Conservation (phyloP, 805 yeast species). For the Candida namnaoensis region DNA sequence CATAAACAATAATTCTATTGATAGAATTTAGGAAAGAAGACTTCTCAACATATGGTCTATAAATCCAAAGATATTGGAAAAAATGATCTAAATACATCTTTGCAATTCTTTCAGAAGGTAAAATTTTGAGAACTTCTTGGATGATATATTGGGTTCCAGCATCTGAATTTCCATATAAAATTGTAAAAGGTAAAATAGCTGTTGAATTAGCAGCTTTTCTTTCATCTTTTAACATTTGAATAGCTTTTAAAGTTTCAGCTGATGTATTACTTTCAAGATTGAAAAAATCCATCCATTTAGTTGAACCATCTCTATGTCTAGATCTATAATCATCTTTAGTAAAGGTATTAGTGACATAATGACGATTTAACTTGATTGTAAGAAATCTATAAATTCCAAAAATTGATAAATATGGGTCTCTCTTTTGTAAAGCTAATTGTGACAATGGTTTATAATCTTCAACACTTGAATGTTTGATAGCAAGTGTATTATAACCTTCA, state of each 20-base stretch:
- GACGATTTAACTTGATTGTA: not conserved
- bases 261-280: not conserved
- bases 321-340: not conserved
- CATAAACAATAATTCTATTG: not conserved
- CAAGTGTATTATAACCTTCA: not conserved
- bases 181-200: not conserved
- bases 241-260: not conserved
- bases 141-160: not conserved
- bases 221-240: not conserved
- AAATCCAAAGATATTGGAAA: not conserved
- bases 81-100: not conserved
- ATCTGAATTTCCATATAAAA: not conserved
- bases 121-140: not conserved
- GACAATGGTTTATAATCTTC: slow-evolving; percentile 1
- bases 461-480: slow-evolving; percentile 1
- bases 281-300: not conserved
- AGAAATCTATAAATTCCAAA: not conserved
- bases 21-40: not conserved
- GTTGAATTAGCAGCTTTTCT: not conserved
- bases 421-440: not conserved
- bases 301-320: not conserved
- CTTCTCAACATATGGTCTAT: not conserved
- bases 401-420: slow-evolving; percentile 1
- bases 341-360: too few relatives aligned
- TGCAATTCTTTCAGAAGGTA: not conserved